Evolutionary conservation across 768 basidiomycete species (phyloP), one percentile per base, ranked within the genome.

Genomic region (Kwoniella dejecticola): DNA sequence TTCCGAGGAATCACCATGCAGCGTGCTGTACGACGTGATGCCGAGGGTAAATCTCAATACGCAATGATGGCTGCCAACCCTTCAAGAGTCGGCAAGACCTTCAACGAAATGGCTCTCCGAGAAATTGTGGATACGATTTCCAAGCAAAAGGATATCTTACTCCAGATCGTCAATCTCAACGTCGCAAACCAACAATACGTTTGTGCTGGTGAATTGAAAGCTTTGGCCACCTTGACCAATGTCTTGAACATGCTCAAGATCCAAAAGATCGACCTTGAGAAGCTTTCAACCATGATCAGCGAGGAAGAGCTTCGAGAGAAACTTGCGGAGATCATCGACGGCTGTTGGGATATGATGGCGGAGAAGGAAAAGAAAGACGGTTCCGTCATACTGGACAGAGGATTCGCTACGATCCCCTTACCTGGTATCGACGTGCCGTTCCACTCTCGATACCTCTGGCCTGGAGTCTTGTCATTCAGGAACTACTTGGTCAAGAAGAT

Each of bases 1-100:
- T 99, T 97, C 80, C 91, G 96, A 78, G 96, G 96, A 70, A 94
- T 99, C 76, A 99, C 96, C 33, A 99, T 98, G 96, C 96, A 98
- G 76, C 91, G 96, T 23, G 96, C 96, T 26, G 96, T 99, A 60
- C 92, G 96, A 80, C 91, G 96, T 30, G 96, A 99, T 75, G 83
- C 88, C 1, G 83, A 89, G 59, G 94, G 94, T 73, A 86, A 96
- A 36, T 95, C 91, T 24, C 92, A 94, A 77, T 99, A 97, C 71
- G 94, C 92, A 8, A 98, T 99, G 96, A 94, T 93, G 79, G 95
- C 96, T n/a, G 90, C 96, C 70, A 98, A 99, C 79, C 95, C 95
- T 2, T 88, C 91, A 69, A 89, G 95, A 57, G 90, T 99, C 64
- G 91, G 91, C 31, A 88, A 88, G 77, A 88, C 90, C 1, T 99